phyloP scores from a whole-genome alignment of 148 eudicot species.

The Amaranthus hypochondriacus region DNA sequence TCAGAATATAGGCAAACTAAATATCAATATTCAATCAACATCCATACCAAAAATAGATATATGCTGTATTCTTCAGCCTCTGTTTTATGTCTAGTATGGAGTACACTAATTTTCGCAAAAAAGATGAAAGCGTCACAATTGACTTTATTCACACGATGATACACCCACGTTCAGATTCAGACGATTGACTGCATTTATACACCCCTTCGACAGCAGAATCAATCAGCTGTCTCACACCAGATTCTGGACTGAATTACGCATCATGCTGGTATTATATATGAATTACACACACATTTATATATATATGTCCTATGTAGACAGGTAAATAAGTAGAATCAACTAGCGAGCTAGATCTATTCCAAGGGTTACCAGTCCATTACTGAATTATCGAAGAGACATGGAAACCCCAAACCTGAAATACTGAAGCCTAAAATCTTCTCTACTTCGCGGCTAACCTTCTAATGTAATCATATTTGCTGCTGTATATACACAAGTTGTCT shows the following conservation, averaged over 20 bases:
- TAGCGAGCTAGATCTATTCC: constrained; percentile 14
- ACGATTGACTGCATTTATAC: background rate
- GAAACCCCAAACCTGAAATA: constrained; percentile 24
- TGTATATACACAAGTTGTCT: constrained; percentile 40
- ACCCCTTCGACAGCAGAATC: constrained; percentile 16
- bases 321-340: constrained; percentile 23
- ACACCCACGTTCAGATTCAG: background rate
- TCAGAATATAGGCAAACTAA: too few species aligned
- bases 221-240: background rate
- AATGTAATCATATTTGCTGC: constrained; percentile 31
- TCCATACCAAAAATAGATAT: background rate
- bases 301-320: constrained; percentile 13
- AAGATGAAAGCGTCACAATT: constrained; percentile 6
- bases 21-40: too few species aligned
- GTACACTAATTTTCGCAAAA: background rate
- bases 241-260: constrained; percentile 11
- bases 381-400: constrained; percentile 28
- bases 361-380: constrained; percentile 19
- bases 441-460: constrained; percentile 24
- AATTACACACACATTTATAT: background rate
- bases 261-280: background rate
- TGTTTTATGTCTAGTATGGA: background rate
- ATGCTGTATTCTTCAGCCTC: background rate
- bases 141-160: constrained; percentile 10
- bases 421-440: constrained; percentile 18